Evolutionary conservation across 306 rosid species (phyloP).

Genomic region (Prunus kanzakura): DNA sequence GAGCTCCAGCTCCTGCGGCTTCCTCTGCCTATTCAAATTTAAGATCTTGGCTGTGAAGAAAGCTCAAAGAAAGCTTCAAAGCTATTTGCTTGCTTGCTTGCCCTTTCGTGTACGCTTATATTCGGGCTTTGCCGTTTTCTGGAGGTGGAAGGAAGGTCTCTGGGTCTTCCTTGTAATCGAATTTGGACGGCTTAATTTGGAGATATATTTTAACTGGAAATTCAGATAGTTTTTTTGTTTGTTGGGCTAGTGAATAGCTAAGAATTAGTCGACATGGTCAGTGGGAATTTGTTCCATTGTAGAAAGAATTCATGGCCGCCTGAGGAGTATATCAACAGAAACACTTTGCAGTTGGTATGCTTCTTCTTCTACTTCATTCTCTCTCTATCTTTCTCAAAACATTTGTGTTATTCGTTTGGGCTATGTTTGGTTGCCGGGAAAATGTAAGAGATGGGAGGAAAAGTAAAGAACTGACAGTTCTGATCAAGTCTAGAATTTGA

Average conservation of each 20-base stretch:
- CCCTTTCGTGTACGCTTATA: conserved; percentile 11
- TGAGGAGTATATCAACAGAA: conserved; percentile 71
- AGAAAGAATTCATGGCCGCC: conserved; percentile 98
- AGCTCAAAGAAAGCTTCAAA: neutral
- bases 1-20: neutral
- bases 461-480: neutral
- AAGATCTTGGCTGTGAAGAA: neutral
- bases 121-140: conserved; percentile 11
- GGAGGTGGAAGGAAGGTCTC: conserved; percentile 13
- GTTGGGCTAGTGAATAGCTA: neutral
- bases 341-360: conserved; percentile 75
- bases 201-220: neutral
- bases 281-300: conserved; percentile 63
- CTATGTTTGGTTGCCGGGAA: conserved; percentile 20
- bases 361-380: neutral
- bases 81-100: conserved; percentile 9
- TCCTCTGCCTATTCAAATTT: neutral
- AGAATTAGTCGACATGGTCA: conserved; percentile 49
- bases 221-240: neutral
- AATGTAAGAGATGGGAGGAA: neutral
- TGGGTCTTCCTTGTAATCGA: neutral
- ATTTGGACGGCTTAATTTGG: neutral
- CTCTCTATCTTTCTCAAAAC: neutral
- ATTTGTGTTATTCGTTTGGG: neutral
- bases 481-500: neutral